A percentile compares a stretch with the other conserved stretches of the same genome.
phyloP scores from a whole-genome alignment of 208 protist genomes.

The Trypanosoma rangeli region DNA sequence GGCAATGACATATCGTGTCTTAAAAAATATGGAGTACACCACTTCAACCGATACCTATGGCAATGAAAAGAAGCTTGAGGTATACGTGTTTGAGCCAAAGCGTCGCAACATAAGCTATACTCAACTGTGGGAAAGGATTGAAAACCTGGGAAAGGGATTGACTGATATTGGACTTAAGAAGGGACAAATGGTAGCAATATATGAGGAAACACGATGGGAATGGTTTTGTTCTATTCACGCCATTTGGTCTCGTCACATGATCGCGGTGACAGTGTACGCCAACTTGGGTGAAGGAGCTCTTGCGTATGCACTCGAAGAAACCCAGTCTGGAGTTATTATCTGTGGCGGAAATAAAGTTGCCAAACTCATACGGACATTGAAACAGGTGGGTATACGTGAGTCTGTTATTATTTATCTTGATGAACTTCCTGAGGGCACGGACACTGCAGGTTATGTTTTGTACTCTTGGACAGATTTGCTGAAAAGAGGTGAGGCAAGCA shows the following conservation, averaged over 20 bases:
- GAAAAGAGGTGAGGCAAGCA: constrained; percentile 41
- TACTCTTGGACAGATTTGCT: constrained; percentile 62
- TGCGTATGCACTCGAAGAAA: constrained; percentile 69
- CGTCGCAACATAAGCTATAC: constrained; percentile 57
- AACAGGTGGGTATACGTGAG: constrained; percentile 16
- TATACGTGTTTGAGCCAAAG: constrained; percentile 63
- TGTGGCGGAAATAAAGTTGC: constrained; percentile 64
- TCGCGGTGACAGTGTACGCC: constrained; percentile 80
- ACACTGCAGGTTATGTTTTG: constrained; percentile 36
- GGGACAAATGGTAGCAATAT: constrained; percentile 57
- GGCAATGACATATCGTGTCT: constrained; percentile 53
- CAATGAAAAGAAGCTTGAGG: constrained; percentile 49
- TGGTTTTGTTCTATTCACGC: constrained; percentile 71
- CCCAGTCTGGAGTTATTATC: constrained; percentile 62
- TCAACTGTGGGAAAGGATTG: constrained; percentile 47
- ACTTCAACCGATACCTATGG: constrained; percentile 38
- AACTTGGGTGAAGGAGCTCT: constrained; percentile 86
- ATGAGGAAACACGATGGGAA: constrained; percentile 86
- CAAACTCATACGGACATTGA: constrained; percentile 52
- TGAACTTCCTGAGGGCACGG: constrained; percentile 36
- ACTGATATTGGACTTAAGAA: constrained; percentile 52
- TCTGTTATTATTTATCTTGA: constrained; percentile 70
- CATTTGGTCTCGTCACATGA: constrained; percentile 61
- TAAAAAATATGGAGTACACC: constrained; percentile 43
- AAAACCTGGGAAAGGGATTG: constrained; percentile 54